Percentiles rank a stretch among this genome's conserved stretches.
phyloP scores from a whole-genome alignment of 2,329 filamentous ascomycete genomes.

The Calonectria hawksworthii region DNA sequence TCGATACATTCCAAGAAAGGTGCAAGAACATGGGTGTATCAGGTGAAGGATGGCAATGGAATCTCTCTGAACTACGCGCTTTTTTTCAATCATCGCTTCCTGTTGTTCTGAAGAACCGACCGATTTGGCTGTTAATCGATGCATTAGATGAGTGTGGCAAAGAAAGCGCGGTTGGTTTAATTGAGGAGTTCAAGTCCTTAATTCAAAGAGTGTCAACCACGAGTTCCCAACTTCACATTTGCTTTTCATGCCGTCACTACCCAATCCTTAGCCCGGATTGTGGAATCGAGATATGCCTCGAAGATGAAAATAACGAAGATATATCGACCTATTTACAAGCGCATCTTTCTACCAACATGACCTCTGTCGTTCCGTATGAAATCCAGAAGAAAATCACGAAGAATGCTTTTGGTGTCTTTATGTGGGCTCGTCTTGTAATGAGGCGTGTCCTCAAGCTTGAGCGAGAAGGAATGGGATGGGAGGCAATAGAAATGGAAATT shows the following conservation, averaged over 20 bases:
- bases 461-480: background rate
- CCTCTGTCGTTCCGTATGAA: background rate
- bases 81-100: conserved; percentile 38
- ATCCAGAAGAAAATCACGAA: conserved; percentile 38
- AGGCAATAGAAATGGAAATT: background rate
- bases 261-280: conserved; percentile 38
- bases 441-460: conserved; percentile 31
- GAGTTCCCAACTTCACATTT: conserved; percentile 41
- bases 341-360: conserved; percentile 26
- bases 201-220: conserved; percentile 31
- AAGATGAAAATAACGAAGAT: conserved; percentile 48
- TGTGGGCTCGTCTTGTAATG: conserved; percentile 52
- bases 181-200: conserved; percentile 34
- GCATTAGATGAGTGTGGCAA: conserved; percentile 53
- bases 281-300: conserved; percentile 45
- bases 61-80: conserved; percentile 34
- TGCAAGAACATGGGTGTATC: conserved; percentile 17
- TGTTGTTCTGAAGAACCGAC: conserved; percentile 34
- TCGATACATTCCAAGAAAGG: conserved; percentile 30
- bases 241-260: conserved; percentile 51
- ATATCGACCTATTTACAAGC: conserved; percentile 46
- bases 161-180: conserved; percentile 36
- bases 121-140: conserved; percentile 50
- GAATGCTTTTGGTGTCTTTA: conserved; percentile 51
- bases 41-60: conserved; percentile 38